Evolutionary conservation across 306 rosid genomes (phyloP).

Genomic region (Cucurbita moschata): DNA sequence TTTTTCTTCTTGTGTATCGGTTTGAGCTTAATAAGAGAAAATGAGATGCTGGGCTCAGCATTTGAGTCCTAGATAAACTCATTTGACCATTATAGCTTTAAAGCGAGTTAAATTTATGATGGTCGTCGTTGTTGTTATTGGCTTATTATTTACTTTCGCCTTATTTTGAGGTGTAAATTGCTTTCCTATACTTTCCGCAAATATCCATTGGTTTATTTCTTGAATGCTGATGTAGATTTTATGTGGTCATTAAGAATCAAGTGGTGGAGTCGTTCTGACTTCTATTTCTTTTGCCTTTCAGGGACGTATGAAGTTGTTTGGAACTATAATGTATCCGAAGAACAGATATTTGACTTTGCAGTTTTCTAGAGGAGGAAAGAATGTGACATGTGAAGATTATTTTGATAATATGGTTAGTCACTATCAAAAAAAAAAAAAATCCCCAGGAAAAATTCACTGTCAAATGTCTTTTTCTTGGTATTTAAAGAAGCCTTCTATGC

Average conservation of each 20-base stretch:
- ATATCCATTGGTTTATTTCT: background rate
- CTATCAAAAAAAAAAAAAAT: too few relatives aligned
- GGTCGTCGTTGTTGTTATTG: background rate
- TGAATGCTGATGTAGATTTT: background rate
- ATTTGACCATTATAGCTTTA: background rate
- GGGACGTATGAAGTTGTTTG: constrained; percentile 88
- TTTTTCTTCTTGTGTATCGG: background rate
- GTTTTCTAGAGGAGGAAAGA: constrained; percentile 77
- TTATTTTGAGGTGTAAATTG: background rate
- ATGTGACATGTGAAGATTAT: constrained; percentile 71
- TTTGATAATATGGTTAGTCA: constrained; percentile 78
- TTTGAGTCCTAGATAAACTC: background rate
- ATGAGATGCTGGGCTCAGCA: background rate
- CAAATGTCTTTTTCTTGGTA: background rate
- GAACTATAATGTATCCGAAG: constrained; percentile 75
- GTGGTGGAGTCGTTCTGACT: background rate
- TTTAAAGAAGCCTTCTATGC: background rate
- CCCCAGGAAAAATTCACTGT: too few relatives aligned
- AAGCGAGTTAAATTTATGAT: background rate
- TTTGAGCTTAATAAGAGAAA: background rate
- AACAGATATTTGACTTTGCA: constrained; percentile 80
- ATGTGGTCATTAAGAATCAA: background rate
- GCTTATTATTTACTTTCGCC: background rate
- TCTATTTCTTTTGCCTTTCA: constrained; percentile 15
- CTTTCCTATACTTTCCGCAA: background rate